Conservation (phyloP, 768 basidiomycete species). For the Rhodotorula paludigena region DNA sequence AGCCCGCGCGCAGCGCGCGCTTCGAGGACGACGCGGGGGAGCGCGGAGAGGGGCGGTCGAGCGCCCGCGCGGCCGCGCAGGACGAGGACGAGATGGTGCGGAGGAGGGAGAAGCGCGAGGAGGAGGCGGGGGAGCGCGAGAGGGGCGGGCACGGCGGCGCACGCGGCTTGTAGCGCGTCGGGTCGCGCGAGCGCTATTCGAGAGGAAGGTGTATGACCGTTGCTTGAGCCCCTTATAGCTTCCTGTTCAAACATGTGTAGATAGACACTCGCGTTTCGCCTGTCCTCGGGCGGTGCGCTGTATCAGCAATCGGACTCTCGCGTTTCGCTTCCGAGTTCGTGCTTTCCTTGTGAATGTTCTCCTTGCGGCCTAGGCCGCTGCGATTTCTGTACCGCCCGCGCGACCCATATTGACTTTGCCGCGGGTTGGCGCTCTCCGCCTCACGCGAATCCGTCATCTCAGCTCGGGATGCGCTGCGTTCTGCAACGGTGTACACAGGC, state of each 20-base stretch:
- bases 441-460: no score
- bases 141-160: not conserved
- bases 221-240: no score
- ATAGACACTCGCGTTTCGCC: no score
- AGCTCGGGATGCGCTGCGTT: slow-evolving; percentile 29
- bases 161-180: not conserved
- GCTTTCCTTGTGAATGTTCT: no score
- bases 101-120: not conserved
- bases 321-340: no score
- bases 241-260: no score
- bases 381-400: no score
- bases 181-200: not conserved
- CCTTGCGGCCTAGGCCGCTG: no score
- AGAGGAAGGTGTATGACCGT: not conserved
- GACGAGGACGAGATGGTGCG: not conserved
- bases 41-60: not conserved
- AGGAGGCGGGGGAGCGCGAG: not conserved
- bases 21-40: not conserved
- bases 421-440: no score
- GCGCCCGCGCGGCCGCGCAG: not conserved
- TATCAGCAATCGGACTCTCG: no score
- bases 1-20: not conserved
- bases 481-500: slow-evolving; percentile 23
- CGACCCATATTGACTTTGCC: no score
- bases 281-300: no score